Evolutionary conservation across 31 red algal genomes (phyloP).

Genomic region (Endocladia muricata): DNA sequence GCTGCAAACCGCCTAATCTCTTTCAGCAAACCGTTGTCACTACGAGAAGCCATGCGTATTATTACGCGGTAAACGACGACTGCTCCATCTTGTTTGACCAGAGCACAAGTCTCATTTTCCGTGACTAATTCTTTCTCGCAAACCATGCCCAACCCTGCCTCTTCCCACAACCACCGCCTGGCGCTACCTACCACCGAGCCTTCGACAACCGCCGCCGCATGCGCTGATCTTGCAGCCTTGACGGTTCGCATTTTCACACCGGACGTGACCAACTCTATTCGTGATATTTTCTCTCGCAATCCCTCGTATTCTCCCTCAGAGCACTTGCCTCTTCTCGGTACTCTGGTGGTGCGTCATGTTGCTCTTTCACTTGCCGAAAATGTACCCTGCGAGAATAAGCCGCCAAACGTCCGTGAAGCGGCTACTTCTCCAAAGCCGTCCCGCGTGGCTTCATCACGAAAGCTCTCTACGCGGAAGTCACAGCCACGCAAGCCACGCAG

Average conservation of each 20-base stretch:
- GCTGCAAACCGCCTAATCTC: too few species aligned
- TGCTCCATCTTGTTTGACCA: too few species aligned
- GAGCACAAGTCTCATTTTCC: too few species aligned
- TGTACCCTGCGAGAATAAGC: background rate
- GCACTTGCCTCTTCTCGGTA: conserved; percentile 43
- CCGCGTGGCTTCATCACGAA: background rate
- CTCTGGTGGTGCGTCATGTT: conserved; percentile 49
- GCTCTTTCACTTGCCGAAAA: conserved; percentile 15
- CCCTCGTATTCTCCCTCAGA: conserved; percentile 12
- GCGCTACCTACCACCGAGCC: background rate
- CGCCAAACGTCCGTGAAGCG: background rate
- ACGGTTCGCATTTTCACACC: conserved; percentile 38
- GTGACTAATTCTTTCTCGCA: too few species aligned
- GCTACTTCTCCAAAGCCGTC: background rate
- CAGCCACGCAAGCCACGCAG: background rate
- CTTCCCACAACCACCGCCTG: too few species aligned
- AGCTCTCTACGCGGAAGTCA: background rate
- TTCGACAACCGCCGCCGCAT: conserved; percentile 24
- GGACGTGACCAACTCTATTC: conserved; percentile 18
- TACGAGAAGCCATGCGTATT: too few species aligned
- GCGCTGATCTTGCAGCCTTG: conserved; percentile 44
- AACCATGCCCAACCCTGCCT: too few species aligned
- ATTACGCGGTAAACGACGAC: too few species aligned
- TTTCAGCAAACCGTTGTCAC: too few species aligned
- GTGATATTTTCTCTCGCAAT: conserved; percentile 24